Conservation (phyloP, 2,329 filamentous ascomycete genomes). For the Colletotrichum melonis region DNA sequence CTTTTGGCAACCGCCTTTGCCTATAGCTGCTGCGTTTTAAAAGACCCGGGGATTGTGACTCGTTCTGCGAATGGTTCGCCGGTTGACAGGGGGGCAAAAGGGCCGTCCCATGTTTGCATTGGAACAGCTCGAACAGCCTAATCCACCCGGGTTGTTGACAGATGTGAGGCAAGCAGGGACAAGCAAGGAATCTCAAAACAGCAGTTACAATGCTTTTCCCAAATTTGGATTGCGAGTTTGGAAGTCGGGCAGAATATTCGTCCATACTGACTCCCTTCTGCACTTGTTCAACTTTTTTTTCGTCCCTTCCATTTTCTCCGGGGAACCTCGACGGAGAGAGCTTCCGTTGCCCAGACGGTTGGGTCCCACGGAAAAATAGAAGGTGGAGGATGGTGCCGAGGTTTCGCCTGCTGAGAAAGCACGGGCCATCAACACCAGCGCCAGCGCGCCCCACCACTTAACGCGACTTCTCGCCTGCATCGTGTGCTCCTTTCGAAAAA, state of each 20-base stretch:
- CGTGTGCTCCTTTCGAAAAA: conserved; percentile 15
- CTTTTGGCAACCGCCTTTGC: not conserved
- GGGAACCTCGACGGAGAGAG: no score
- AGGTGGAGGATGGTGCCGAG: conserved; percentile 2
- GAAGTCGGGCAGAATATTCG: not conserved
- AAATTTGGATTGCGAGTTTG: not conserved
- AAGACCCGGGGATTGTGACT: conserved; percentile 2
- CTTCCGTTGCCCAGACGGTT: conserved; percentile 2
- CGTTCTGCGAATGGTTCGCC: not conserved
- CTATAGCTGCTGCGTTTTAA: not conserved
- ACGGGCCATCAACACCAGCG: conserved; percentile 3
- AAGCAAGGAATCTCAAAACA: conserved; percentile 4
- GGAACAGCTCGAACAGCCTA: not conserved
- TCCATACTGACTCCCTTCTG: not conserved
- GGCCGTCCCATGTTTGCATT: conserved; percentile 4
- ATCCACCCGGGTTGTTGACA: conserved; percentile 3
- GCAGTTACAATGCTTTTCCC: not conserved
- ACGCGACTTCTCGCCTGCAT: conserved; percentile 25
- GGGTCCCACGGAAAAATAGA: not conserved
- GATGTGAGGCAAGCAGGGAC: conserved; percentile 8
- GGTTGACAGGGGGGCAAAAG: not conserved
- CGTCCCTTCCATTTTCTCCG: not conserved
- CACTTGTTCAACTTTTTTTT: not conserved
- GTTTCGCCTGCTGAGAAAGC: conserved; percentile 21
- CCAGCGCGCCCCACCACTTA: conserved; percentile 25